These are phyloP conservation scores for Rauvolfia tetraphylla DNA, from an alignment of 257 asterid genomes.

Conservation along the genomic window DNA sequence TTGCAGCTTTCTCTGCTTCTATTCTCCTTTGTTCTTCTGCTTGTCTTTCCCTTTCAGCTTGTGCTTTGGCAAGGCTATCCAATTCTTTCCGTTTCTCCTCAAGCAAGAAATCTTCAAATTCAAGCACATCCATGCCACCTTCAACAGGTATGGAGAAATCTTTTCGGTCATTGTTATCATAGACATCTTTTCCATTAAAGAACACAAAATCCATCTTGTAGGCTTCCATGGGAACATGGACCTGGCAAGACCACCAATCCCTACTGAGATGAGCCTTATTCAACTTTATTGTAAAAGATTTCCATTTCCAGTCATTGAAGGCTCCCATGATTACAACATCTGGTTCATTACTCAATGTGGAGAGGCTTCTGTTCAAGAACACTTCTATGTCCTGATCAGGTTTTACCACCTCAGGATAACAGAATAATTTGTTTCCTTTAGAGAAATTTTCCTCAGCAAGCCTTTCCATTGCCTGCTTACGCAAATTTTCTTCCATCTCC, in stretches of 20 bases:
- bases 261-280: slow-evolving; percentile 61
- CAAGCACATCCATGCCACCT: slow-evolving; percentile 70
- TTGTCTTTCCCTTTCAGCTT: slow-evolving; percentile 73
- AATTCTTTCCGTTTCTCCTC: slow-evolving; percentile 80
- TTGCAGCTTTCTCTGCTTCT: slow-evolving; percentile 75
- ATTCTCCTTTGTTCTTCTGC: slow-evolving; percentile 65
- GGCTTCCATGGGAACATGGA: slow-evolving; percentile 91
- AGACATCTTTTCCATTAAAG: slow-evolving; percentile 72
- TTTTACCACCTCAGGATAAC: slow-evolving; percentile 65
- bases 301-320: slow-evolving; percentile 89
- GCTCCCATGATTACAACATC: slow-evolving; percentile 82
- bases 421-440: slow-evolving; percentile 65
- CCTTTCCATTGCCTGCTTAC: slow-evolving; percentile 44
- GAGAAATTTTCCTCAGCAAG: slow-evolving; percentile 62
- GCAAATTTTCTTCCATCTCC: slow-evolving; percentile 56
- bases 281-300: slow-evolving; percentile 63
- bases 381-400: slow-evolving; percentile 75
- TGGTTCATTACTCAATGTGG: slow-evolving; percentile 67
- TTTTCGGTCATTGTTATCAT: slow-evolving; percentile 70
- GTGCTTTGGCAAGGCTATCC: slow-evolving; percentile 55
- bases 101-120: slow-evolving; percentile 85
- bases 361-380: slow-evolving; percentile 68
- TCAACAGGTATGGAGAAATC: slow-evolving; percentile 74
- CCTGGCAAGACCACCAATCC: slow-evolving; percentile 93
- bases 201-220: slow-evolving; percentile 87